Percentiles rank a stretch among this genome's conserved stretches.
Evolutionary conservation across 202 grass and related monocot species (phyloP).

Genomic region (Musa balbisiana): DNA sequence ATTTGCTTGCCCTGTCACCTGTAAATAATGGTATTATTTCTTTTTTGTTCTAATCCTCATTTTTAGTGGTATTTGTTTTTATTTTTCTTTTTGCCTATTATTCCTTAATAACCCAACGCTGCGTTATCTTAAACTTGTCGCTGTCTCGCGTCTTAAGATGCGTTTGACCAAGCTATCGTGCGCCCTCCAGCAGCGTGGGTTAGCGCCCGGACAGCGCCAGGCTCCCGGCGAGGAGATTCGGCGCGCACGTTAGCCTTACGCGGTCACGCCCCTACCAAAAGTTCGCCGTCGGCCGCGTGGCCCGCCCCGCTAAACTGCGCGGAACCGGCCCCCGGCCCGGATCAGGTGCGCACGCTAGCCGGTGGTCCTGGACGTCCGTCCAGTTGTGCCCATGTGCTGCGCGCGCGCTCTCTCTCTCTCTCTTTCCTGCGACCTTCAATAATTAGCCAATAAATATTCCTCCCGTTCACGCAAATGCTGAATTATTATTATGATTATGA

Average conservation of each 20-base stretch:
- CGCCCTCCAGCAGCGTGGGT: too few species aligned
- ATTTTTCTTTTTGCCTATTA: too few species aligned
- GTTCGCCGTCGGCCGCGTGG: not conserved
- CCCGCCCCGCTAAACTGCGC: not conserved
- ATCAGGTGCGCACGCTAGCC: constrained; percentile 3
- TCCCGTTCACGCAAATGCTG: not conserved
- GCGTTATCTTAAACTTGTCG: too few species aligned
- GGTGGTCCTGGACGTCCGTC: not conserved
- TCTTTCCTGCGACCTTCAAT: not conserved
- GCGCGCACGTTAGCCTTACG: too few species aligned
- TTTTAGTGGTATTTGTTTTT: not conserved
- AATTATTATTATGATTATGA: too few species aligned
- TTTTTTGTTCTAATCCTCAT: not conserved
- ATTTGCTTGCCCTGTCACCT: not conserved
- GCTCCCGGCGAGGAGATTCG: too few species aligned
- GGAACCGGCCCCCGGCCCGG: not conserved
- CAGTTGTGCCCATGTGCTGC: constrained; percentile 16
- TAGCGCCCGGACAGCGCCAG: too few species aligned
- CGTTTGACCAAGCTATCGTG: too few species aligned
- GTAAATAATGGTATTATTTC: not conserved
- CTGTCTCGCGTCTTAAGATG: too few species aligned
- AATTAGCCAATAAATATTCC: not conserved
- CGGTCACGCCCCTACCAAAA: not conserved
- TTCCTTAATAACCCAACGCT: too few species aligned
- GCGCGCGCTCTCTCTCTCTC: not conserved